Conservation (phyloP, 1,139 yeast genomes). For the Citeromyces hawaiiensis region DNA sequence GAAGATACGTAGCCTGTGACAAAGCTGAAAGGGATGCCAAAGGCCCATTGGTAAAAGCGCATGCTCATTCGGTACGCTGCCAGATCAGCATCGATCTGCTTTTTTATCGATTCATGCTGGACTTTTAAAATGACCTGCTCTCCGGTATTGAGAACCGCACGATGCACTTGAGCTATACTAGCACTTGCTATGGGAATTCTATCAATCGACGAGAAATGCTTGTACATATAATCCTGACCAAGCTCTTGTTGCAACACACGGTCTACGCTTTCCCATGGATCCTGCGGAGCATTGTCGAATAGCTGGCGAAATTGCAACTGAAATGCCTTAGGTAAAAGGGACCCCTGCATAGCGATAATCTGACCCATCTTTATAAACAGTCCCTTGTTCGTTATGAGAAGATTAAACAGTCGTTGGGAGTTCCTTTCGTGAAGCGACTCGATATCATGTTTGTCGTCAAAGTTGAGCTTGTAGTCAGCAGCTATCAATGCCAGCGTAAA, state of each 20-base stretch:
- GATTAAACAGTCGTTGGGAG: conserved; percentile 37
- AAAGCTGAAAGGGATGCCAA: conserved; percentile 50
- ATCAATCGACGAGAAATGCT: conserved; percentile 31
- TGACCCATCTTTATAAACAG: conserved; percentile 67
- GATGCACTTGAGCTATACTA: conserved; percentile 63
- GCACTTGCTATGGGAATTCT: conserved; percentile 56
- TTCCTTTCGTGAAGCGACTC: conserved; percentile 46
- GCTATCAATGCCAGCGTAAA: conserved; percentile 38
- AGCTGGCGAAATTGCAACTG: conserved; percentile 39
- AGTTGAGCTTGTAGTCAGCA: conserved; percentile 40
- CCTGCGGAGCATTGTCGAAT: conserved; percentile 63
- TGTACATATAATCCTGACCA: conserved; percentile 30
- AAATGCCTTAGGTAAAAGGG: conserved; percentile 49
- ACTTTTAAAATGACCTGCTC: conserved; percentile 54
- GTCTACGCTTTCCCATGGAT: conserved; percentile 43
- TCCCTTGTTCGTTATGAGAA: conserved; percentile 51
- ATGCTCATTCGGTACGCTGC: conserved; percentile 40
- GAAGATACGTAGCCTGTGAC: conserved; percentile 45
- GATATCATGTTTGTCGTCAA: conserved; percentile 26
- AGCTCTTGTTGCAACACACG: conserved; percentile 27
- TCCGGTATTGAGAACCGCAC: conserved; percentile 34
- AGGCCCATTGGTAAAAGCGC: conserved; percentile 39
- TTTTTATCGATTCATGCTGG: conserved; percentile 47
- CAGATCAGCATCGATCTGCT: conserved; percentile 47
- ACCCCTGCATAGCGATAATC: conserved; percentile 61